Conservation (phyloP, 495 filamentous ascomycete species). For the Aspergillus wentii region DNA sequence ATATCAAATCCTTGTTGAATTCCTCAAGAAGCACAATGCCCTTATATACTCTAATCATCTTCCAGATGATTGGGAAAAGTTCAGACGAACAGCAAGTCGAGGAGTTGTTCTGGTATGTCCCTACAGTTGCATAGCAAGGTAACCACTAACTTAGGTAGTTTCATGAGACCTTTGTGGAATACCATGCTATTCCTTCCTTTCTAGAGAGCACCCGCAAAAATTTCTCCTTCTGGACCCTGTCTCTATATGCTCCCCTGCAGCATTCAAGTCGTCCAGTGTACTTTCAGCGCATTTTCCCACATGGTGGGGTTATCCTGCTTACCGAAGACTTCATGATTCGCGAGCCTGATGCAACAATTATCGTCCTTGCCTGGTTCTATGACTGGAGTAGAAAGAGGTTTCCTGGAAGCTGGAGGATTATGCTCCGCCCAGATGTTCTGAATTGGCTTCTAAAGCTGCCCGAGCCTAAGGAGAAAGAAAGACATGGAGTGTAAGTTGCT, state of each 20-base stretch:
- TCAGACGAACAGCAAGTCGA: slow-evolving; percentile 21
- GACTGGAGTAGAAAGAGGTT: slow-evolving; percentile 13
- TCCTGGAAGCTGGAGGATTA: slow-evolving; percentile 31
- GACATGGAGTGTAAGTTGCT: slow-evolving; percentile 18
- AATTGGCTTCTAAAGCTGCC: slow-evolving; percentile 27
- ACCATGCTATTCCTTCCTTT: slow-evolving; percentile 24
- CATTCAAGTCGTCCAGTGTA: no score
- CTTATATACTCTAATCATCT: slow-evolving; percentile 27
- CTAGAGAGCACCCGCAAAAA: slow-evolving; percentile 12
- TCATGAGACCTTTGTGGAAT: slow-evolving; percentile 30
- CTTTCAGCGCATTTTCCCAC: slow-evolving; percentile 51
- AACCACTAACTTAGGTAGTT: slow-evolving; percentile 25
- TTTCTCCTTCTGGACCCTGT: slow-evolving; percentile 35
- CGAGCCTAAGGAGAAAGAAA: slow-evolving; percentile 6
- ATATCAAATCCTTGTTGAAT: slow-evolving; percentile 18
- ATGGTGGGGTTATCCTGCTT: slow-evolving; percentile 53
- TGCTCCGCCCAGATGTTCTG: slow-evolving; percentile 35
- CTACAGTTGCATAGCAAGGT: background rate
- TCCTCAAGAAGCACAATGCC: slow-evolving; percentile 22
- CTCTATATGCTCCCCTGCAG: no score
- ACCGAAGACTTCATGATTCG: slow-evolving; percentile 58
- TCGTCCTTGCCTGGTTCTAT: slow-evolving; percentile 58
- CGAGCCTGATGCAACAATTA: slow-evolving; percentile 42
- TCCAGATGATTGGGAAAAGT: slow-evolving; percentile 34
- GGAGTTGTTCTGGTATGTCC: slow-evolving; percentile 39